These are phyloP conservation scores for Arabis hirsuta DNA, from an alignment of 345 rosid species.

Conservation along the genomic window DNA sequence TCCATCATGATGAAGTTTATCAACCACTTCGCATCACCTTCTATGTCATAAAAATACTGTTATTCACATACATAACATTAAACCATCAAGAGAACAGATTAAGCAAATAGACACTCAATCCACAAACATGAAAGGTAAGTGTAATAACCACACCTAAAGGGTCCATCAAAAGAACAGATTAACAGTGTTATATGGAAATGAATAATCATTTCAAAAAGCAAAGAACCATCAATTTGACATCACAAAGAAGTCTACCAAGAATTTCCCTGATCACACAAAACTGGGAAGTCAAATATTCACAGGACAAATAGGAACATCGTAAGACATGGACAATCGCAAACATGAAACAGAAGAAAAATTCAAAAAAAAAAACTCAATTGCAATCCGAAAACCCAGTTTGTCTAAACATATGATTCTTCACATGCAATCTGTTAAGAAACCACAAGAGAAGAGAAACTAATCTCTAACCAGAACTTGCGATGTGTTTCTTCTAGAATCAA, in stretches of 20 bases:
- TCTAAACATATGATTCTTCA: neutral
- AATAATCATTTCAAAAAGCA: neutral
- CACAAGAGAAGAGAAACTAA: neutral
- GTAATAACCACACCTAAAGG: neutral
- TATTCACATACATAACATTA: neutral
- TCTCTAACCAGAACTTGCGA: slow-evolving; percentile 27
- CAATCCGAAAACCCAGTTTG: neutral
- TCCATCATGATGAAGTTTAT: slow-evolving; percentile 50
- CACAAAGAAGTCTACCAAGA: no score
- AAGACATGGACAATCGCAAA: slow-evolving; percentile 13
- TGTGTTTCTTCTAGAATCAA: neutral
- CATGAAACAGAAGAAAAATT: neutral
- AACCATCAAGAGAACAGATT: no score
- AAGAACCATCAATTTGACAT: slow-evolving; percentile 11
- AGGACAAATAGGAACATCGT: neutral
- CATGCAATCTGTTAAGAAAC: slow-evolving; percentile 1
- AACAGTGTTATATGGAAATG: no score
- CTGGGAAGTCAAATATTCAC: slow-evolving; percentile 1
- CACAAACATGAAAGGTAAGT: neutral
- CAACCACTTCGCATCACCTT: slow-evolving; percentile 51
- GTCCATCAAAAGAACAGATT: neutral
- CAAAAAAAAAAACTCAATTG: neutral
- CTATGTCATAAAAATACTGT: slow-evolving; percentile 13
- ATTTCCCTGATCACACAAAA: neutral
- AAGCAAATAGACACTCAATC: no score